A percentile compares a stretch with the other conserved stretches of the same genome.
phyloP scores from a whole-genome alignment of 1,139 yeast species.

The Pichia norvegensis region DNA sequence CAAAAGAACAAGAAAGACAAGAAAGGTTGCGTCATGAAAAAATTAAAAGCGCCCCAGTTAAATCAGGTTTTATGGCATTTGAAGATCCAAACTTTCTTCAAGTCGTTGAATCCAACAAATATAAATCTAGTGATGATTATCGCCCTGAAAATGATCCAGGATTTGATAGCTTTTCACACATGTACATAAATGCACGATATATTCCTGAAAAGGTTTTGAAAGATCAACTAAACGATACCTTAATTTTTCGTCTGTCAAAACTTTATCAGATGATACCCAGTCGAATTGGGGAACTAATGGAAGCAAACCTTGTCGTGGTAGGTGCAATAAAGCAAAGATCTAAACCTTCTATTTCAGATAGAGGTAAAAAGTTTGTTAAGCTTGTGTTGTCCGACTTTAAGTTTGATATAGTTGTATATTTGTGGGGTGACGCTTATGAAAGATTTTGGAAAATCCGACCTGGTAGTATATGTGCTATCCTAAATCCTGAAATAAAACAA shows the following conservation, averaged over 20 bases:
- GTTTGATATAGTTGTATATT: constrained; percentile 53
- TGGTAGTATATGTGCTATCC: constrained; percentile 67
- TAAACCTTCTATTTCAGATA: constrained; percentile 39
- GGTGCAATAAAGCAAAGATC: constrained; percentile 61
- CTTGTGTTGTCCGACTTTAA: constrained; percentile 65
- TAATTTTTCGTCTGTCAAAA: constrained; percentile 48
- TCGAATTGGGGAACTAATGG: constrained; percentile 56
- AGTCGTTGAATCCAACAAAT: constrained; percentile 5
- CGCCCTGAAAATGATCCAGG: constrained; percentile 11
- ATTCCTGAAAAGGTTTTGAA: constrained; percentile 32
- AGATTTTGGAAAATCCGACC: constrained; percentile 63
- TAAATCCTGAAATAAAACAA: constrained; percentile 54
- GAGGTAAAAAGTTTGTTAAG: constrained; percentile 49
- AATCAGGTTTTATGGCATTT: constrained; percentile 4
- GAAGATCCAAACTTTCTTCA: constrained; percentile 6
- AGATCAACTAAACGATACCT: constrained; percentile 36
- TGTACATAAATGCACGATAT: constrained; percentile 39
- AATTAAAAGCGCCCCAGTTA: background rate
- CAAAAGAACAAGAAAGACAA: background rate
- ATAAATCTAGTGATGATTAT: constrained; percentile 2
- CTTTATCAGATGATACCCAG: constrained; percentile 62
- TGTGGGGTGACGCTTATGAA: constrained; percentile 49
- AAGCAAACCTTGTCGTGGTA: constrained; percentile 65
- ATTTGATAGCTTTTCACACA: constrained; percentile 25
- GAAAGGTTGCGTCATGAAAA: background rate